Evolutionary conservation across 768 basidiomycete species (phyloP), one percentile per base, ranked within the genome.

Genomic region (Leccinum variicolor): DNA sequence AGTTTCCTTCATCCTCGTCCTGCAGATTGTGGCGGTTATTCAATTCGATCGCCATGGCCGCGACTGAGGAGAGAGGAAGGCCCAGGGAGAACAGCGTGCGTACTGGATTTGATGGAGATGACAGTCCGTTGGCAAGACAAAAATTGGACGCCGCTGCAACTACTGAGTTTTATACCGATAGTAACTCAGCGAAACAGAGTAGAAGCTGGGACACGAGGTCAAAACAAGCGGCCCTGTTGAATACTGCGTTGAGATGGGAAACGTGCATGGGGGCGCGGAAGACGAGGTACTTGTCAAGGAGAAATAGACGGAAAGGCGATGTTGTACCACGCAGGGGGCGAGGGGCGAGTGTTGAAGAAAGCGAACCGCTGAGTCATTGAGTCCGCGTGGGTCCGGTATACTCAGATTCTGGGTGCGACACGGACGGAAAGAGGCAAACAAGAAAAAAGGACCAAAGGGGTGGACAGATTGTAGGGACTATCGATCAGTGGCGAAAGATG

Each of bases 121-220:
- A 68, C 67, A 58, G 71, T 71, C 51, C 43, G 73, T 74, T 74
- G 71, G 63, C 65, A 72, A 71, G 72, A 65, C 69, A 64, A 58
- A 74, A 72, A 72, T 74, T 69, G 71, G 65, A 71, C 67, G 66
- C 66, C 71, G 72, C 69, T 62, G 72, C 65, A 73, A 69, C 66
- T 64, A 64, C 71, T 71, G 73, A 71, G 72, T 71, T 72, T 73
- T 72, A 72, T 72, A 74, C 64, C 62, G 61, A 73, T 73, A 74
- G 66, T 73, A 72, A 72, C 71, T 72, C 71, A 72, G 71, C 71
- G 71, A 72, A 74, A 64, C 73, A 72, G 64, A 67, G 69, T 62
- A 70, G 72, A 72, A 74, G 69, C 71, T 73, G 67, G 67, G 67
- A 43, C 71, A 72, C 71, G 71, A 65, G 71, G 71, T 64, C 60